Evolutionary conservation across 352 stramenopile species (phyloP).

Genomic region (Pythium folliculosum): DNA sequence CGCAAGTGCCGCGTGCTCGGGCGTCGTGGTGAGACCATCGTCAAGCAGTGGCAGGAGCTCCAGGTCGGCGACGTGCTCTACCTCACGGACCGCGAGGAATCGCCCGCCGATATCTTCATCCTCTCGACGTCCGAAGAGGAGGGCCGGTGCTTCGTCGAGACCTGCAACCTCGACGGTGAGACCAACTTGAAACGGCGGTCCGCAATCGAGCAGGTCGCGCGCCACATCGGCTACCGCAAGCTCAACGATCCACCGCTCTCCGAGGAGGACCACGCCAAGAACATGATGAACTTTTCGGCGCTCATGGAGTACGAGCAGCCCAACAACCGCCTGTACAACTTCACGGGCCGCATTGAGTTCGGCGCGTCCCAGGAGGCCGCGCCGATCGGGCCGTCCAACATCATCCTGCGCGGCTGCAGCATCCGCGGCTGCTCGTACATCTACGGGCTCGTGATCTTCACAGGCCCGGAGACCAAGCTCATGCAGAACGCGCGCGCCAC

Average conservation of each 20-base stretch:
- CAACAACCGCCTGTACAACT: slow-evolving; percentile 80
- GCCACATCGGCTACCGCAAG: slow-evolving; percentile 57
- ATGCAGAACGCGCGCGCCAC: slow-evolving; percentile 73
- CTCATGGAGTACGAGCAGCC: slow-evolving; percentile 74
- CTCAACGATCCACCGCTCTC: slow-evolving; percentile 51
- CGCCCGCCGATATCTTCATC: slow-evolving; percentile 70
- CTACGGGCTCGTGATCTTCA: slow-evolving; percentile 87
- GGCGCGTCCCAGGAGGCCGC: slow-evolving; percentile 36
- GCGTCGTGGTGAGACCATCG: slow-evolving; percentile 37
- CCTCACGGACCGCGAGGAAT: slow-evolving; percentile 56
- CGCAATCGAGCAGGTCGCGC: slow-evolving; percentile 53
- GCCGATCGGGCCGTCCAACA: slow-evolving; percentile 63
- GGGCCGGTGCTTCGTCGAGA: slow-evolving; percentile 91
- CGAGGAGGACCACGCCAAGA: slow-evolving; percentile 41
- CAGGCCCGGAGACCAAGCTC: slow-evolving; percentile 87
- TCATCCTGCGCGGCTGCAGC: slow-evolving; percentile 85
- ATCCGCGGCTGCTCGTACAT: slow-evolving; percentile 60
- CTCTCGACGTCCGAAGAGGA: slow-evolving; percentile 74
- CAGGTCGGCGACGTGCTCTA: slow-evolving; percentile 69
- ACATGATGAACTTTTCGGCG: slow-evolving; percentile 42
- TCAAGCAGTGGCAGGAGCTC: slow-evolving; percentile 75
- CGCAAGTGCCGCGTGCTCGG: slow-evolving; percentile 51
- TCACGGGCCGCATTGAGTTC: slow-evolving; percentile 55
- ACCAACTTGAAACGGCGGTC: slow-evolving; percentile 91
- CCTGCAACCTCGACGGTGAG: slow-evolving; percentile 93